Conservation (phyloP, 441 rosid species). For the Erodium chrysanthum region DNA sequence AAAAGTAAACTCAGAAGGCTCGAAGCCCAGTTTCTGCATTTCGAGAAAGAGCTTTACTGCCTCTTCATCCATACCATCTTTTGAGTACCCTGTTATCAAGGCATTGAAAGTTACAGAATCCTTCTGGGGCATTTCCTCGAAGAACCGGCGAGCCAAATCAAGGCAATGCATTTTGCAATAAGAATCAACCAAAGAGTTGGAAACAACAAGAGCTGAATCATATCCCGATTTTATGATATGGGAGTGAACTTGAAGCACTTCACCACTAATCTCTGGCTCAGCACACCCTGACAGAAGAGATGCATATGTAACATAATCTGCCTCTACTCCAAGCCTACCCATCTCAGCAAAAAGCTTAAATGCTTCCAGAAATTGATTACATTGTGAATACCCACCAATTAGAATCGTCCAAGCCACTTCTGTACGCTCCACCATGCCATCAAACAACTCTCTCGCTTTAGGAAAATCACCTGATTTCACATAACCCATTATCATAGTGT, state of each 20-base stretch:
- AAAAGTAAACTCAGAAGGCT: slow-evolving; percentile 75
- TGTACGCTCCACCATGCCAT: slow-evolving; percentile 41
- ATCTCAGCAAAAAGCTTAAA: slow-evolving; percentile 46
- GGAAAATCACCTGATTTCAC: slow-evolving; percentile 41
- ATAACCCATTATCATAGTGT: slow-evolving; percentile 57
- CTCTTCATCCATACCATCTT: slow-evolving; percentile 39
- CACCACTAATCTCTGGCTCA: slow-evolving; percentile 21
- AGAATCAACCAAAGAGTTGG: slow-evolving; percentile 61
- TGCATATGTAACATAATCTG: slow-evolving; percentile 65
- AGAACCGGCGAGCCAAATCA: slow-evolving; percentile 39
- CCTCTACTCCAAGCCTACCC: slow-evolving; percentile 33
- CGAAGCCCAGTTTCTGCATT: slow-evolving; percentile 45
- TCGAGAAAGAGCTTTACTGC: slow-evolving; percentile 41
- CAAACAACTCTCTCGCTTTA: slow-evolving; percentile 43
- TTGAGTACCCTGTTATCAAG: slow-evolving; percentile 51
- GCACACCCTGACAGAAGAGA: slow-evolving; percentile 55
- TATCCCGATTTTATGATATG: slow-evolving; percentile 43
- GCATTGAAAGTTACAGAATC: slow-evolving; percentile 63
- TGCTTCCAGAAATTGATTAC: slow-evolving; percentile 39
- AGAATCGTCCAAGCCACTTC: slow-evolving; percentile 75
- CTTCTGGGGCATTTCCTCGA: slow-evolving; percentile 37
- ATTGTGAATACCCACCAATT: slow-evolving; percentile 53
- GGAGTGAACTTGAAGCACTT: slow-evolving; percentile 52
- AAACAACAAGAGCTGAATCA: slow-evolving; percentile 30
- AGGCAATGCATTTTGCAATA: slow-evolving; percentile 46